Conservation (phyloP, 306 rosid genomes). For the Rubus idaeus region DNA sequence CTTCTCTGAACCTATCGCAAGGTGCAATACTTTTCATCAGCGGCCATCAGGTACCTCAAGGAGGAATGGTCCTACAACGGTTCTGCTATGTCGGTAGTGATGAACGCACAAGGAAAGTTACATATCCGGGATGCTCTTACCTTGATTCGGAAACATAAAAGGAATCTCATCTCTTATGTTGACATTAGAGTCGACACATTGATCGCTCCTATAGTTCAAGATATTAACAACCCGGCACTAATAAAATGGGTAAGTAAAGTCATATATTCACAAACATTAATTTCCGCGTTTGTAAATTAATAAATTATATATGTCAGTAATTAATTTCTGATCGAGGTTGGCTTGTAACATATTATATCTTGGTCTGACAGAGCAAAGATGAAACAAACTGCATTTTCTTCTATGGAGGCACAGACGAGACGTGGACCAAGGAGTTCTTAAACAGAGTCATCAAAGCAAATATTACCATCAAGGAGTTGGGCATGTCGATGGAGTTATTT, state of each 20-base stretch:
- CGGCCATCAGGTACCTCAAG: slow-evolving; percentile 28
- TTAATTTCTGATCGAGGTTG: neutral
- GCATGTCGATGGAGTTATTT: slow-evolving; percentile 30
- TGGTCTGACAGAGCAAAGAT: slow-evolving; percentile 37
- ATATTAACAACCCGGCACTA: no score
- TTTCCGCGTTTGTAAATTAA: neutral
- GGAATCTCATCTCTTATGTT: slow-evolving; percentile 20
- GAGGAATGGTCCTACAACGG: slow-evolving; percentile 39
- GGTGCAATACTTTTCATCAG: slow-evolving; percentile 16
- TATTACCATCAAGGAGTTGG: slow-evolving; percentile 38
- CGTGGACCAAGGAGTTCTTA: slow-evolving; percentile 49
- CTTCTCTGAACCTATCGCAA: neutral
- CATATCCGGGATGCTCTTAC: slow-evolving; percentile 27
- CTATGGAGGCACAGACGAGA: slow-evolving; percentile 52
- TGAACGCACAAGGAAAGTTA: slow-evolving; percentile 28
- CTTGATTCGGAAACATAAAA: slow-evolving; percentile 25
- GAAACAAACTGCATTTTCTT: slow-evolving; percentile 39
- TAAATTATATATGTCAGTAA: neutral
- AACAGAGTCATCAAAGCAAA: slow-evolving; percentile 30
- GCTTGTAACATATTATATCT: neutral
- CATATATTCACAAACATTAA: neutral
- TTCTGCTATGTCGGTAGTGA: slow-evolving; percentile 36
- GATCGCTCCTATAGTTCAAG: slow-evolving; percentile 9
- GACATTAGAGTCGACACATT: neutral
- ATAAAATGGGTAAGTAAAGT: slow-evolving; percentile 27